phyloP scores from a whole-genome alignment of 305 asterid species.

The Fraxinus nigra region DNA sequence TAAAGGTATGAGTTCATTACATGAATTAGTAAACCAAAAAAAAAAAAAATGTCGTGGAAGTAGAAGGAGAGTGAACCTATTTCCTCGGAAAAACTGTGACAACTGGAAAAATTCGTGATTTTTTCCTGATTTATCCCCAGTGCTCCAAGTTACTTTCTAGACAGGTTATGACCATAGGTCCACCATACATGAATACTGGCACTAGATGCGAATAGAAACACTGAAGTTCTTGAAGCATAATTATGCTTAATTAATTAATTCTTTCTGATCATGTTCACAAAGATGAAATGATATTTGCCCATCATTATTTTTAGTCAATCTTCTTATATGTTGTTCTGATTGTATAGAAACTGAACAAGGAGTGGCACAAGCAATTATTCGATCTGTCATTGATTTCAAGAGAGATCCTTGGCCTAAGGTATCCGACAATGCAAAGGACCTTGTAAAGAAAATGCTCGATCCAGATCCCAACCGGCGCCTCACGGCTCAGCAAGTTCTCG shows the following conservation, averaged over 20 bases:
- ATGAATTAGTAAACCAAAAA: neutral
- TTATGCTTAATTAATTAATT: neutral
- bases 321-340: constrained; percentile 18
- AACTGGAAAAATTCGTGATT: neutral
- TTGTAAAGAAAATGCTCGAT: constrained; percentile 88
- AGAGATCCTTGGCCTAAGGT: constrained; percentile 94
- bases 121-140: neutral
- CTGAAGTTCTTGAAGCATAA: neutral
- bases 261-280: neutral
- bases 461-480: constrained; percentile 71
- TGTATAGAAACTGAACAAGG: constrained; percentile 84
- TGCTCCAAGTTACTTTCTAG: neutral
- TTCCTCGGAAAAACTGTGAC: neutral
- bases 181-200: neutral
- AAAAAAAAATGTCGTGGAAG: neutral
- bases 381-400: constrained; percentile 71
- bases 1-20: neutral
- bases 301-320: neutral
- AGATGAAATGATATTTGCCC: neutral
- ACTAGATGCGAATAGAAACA: neutral
- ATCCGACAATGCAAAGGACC: constrained; percentile 81
- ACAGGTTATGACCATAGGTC: neutral
- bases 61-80: neutral
- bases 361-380: constrained; percentile 88
- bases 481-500: constrained; percentile 80